phyloP scores from a whole-genome alignment of 805 yeast genomes.

The Candida morakotiae region DNA sequence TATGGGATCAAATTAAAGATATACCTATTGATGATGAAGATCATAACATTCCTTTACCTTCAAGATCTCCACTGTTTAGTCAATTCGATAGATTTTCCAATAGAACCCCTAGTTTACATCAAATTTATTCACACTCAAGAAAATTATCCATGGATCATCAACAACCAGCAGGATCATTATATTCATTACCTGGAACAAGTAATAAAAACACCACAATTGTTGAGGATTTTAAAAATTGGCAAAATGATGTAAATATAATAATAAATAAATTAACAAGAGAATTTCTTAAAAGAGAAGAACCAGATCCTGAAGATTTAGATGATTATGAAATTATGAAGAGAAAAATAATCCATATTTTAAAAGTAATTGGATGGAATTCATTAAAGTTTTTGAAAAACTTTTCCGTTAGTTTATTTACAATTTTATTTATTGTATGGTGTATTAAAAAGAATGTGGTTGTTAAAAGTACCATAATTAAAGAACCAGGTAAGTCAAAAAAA shows the following conservation, averaged over 20 bases:
- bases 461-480: conserved; percentile 34
- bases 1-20: conserved; percentile 72
- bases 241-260: conserved; percentile 46
- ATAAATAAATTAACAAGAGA: conserved; percentile 44
- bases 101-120: conserved; percentile 29
- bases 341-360: conserved; percentile 18
- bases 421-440: conserved; percentile 39
- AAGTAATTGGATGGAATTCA: conserved; percentile 24
- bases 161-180: conserved; percentile 14
- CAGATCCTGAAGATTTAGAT: conserved; percentile 13
- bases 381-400: conserved; percentile 30
- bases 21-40: conserved; percentile 30
- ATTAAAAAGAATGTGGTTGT: conserved; percentile 37
- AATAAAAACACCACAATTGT: conserved; percentile 10
- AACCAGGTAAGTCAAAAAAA: conserved; percentile 22
- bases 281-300: conserved; percentile 11
- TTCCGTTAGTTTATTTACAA: conserved; percentile 31
- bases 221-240: conserved; percentile 51
- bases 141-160: conserved; percentile 27
- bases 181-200: conserved; percentile 13
- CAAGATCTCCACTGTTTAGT: conserved; percentile 31
- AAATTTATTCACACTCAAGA: conserved; percentile 42
- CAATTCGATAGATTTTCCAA: conserved; percentile 35
- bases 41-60: conserved; percentile 22
- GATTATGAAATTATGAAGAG: conserved; percentile 17